A percentile compares a stretch with the other conserved stretches of the same genome.
These are phyloP conservation scores for Labyrinthula sp. DNA, from an alignment of 352 stramenopile genomes.

Conservation along the genomic window DNA sequence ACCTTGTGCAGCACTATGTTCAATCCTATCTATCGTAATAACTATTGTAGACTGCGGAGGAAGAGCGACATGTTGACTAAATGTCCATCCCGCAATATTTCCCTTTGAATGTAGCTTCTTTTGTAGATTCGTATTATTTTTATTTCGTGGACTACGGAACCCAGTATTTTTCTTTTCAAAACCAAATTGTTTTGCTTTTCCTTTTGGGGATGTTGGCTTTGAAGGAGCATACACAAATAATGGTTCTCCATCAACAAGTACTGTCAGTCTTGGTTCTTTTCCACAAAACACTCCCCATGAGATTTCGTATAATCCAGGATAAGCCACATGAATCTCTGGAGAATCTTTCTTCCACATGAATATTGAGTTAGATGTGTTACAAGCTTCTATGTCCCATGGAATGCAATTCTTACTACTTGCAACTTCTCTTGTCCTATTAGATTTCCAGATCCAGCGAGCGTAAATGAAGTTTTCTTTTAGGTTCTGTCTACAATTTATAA, in stretches of 20 bases:
- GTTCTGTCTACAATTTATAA: too few species aligned
- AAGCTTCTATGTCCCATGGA: constrained; percentile 23
- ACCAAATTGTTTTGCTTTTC: too few species aligned
- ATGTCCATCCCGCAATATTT: constrained; percentile 23
- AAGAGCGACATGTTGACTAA: constrained; percentile 18
- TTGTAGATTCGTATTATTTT: neutral
- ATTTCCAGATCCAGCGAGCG: constrained; percentile 29
- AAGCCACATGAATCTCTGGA: constrained; percentile 10
- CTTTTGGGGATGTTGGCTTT: too few species aligned
- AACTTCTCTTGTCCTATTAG: constrained; percentile 1
- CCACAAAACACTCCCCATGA: constrained; percentile 11
- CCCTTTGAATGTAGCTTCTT: constrained; percentile 10
- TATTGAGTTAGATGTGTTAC: constrained; percentile 15
- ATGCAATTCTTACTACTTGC: constrained; percentile 12
- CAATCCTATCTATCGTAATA: constrained; percentile 18
- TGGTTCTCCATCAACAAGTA: constrained; percentile 25
- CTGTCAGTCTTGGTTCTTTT: constrained; percentile 9
- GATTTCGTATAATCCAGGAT: constrained; percentile 17
- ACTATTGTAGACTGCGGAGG: constrained; percentile 3
- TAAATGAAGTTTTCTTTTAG: too few species aligned
- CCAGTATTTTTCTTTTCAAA: too few species aligned
- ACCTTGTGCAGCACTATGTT: constrained; percentile 10
- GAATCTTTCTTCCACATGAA: constrained; percentile 15
- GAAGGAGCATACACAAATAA: constrained; percentile 5
- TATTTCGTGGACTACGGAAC: constrained; percentile 8